Conservation (phyloP, 495 filamentous ascomycete genomes). For the Diplogelasinospora grovesii region DNA sequence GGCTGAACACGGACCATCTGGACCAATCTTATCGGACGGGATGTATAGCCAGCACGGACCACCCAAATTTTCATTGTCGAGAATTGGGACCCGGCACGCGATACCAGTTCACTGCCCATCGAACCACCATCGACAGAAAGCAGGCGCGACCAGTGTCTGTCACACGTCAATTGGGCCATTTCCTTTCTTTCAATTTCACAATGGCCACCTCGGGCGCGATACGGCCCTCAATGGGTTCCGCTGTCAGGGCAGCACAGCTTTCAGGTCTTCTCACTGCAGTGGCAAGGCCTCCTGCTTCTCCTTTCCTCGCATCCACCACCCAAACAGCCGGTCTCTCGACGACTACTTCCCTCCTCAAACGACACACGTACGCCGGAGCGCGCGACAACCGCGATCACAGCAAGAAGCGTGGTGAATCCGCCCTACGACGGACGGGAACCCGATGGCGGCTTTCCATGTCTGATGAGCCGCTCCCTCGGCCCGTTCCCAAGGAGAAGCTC, state of each 20-base stretch:
- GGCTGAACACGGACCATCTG: too few species aligned
- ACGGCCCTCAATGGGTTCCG: conserved; percentile 35
- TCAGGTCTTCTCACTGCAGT: too few species aligned
- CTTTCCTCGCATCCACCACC: conserved; percentile 9
- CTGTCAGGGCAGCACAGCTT: conserved; percentile 4
- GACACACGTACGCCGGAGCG: conserved; percentile 27
- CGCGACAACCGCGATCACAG: conserved; percentile 54
- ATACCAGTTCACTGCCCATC: conserved; percentile 3
- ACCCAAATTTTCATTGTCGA: conserved; percentile 23
- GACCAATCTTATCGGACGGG: too few species aligned
- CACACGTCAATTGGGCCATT: not conserved
- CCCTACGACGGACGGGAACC: conserved; percentile 69
- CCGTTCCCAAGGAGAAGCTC: conserved; percentile 60
- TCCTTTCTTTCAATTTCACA: not conserved
- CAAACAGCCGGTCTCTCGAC: conserved; percentile 29
- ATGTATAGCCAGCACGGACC: conserved; percentile 28
- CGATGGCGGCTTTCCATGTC: conserved; percentile 61
- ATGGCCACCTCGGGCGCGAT: conserved; percentile 41
- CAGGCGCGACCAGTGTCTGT: too few species aligned
- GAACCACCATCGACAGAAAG: not conserved
- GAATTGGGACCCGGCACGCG: conserved; percentile 1
- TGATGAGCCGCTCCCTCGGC: conserved; percentile 67
- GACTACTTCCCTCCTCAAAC: conserved; percentile 27
- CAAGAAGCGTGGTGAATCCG: conserved; percentile 70
- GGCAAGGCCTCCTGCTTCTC: not conserved